These are phyloP conservation scores for Aspergillus eucalypticola DNA, from an alignment of 2,329 filamentous ascomycete species.

Conservation along the genomic window DNA sequence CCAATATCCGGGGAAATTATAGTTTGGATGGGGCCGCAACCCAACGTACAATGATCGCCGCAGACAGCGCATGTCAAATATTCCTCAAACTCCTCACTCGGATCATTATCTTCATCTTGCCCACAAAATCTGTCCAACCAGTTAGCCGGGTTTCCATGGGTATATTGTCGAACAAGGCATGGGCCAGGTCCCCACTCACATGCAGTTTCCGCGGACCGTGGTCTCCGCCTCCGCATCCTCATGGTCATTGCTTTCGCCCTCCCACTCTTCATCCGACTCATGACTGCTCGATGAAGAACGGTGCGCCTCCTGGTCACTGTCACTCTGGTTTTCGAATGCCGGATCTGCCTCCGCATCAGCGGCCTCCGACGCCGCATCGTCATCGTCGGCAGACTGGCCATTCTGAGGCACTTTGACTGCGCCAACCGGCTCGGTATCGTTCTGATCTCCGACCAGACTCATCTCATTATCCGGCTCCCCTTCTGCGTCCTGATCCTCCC, in stretches of 20 bases:
- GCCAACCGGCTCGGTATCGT: conserved; percentile 44
- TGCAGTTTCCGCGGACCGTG: conserved; percentile 60
- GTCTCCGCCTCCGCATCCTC: conserved; percentile 49
- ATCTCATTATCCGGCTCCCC: conserved; percentile 26
- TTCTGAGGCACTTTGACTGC: conserved; percentile 39
- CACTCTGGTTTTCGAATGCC: conserved; percentile 44
- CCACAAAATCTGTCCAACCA: conserved; percentile 70
- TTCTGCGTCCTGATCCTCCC: conserved; percentile 36
- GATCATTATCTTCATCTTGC: conserved; percentile 78
- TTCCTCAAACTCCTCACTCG: conserved; percentile 76
- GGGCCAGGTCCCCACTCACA: conserved; percentile 49
- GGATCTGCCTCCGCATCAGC: conserved; percentile 43
- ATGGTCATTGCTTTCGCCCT: conserved; percentile 49
- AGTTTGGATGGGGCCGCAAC: conserved; percentile 26
- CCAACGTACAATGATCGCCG: conserved; percentile 74
- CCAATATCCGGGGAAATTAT: conserved; percentile 27
- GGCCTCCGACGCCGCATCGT: conserved; percentile 43
- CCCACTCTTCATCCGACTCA: conserved; percentile 59
- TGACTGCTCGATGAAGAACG: conserved; percentile 49
- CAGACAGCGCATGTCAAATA: conserved; percentile 76
- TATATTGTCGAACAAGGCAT: neutral
- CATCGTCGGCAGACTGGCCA: conserved; percentile 32
- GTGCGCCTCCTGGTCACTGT: conserved; percentile 43
- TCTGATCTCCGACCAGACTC: conserved; percentile 41
- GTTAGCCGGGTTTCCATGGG: neutral